Evolutionary conservation across 768 basidiomycete species (phyloP), one percentile per base, ranked within the genome.

Genomic region (Dioszegia crocea): DNA sequence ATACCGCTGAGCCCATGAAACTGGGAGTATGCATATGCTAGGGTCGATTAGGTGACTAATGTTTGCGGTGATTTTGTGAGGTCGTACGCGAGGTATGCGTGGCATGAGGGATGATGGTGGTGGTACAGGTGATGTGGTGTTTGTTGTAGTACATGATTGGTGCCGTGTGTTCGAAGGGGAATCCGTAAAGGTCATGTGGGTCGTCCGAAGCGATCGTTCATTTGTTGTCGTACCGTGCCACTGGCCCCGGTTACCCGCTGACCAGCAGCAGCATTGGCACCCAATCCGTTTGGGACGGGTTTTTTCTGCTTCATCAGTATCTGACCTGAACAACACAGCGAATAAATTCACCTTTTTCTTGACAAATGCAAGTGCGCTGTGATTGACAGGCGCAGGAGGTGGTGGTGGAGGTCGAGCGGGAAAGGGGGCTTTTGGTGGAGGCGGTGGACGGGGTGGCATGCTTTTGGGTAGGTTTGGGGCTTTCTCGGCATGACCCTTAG

Each of bases 341-440:
- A n/a, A n/a, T n/a, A n/a, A n/a, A n/a, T n/a, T 24, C 17, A 53
- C 51, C 26, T 53, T 53, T 24, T 53, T 53, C 51, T 53, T 53
- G 36, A 53, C 40, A 19, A 53, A 53, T 12, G 51, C 51, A 8
- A 53, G 8, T 10, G 51, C 33, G 8, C 9, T 27, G 9, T 38
- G 51, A 41, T 53, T 19, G 4, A 40, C 23, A 1, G 51, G 51
- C 3, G 51, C 27, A n/a, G 51, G 51, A 40, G 39, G 51, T n/a
- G 38, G 51, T 16, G 19, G 36, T 4, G 19, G 5, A 2, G 21
- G 38, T 40, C 49, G 12, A 10, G 33, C 11, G 17, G 49, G 31
- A n/a, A n/a, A n/a, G n/a, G n/a, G n/a, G n/a, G n/a, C n/a, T n/a
- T n/a, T n/a, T 16, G 31, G 48, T 3, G 48, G 29, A 19, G 39